Evolutionary conservation across 1,284 basidiomycete species (phyloP), one percentile per base, ranked within the genome.

Genomic region (Meira miltonrushii): DNA sequence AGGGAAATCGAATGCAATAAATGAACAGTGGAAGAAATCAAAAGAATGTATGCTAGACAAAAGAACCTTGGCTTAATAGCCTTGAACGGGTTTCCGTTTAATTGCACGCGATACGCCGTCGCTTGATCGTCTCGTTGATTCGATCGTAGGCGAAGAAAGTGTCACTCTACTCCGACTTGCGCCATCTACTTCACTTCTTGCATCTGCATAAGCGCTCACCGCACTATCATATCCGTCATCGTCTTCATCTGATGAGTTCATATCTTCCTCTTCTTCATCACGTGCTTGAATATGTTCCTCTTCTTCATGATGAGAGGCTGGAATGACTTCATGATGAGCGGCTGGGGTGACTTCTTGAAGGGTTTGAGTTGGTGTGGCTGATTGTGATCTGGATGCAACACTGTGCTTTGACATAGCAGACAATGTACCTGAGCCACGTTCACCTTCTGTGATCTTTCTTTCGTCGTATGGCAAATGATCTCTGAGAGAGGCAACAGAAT

Each of bases 21-120:
- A 33, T 33, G 28, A 33, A 33, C 28, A 33, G 28, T 33, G 28
- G 10, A 21, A 43, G 41, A 10, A 21, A 43, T 15, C 4, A 43
- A 43, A 43, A 21, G 15, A 43, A n/a, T 43, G 41, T 43, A 43
- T 21, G 19, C 41, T n/a, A 43, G 15, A 10, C 11, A n/a, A n/a
- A 40, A n/a, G 39, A 40, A 11, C 39, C 39, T 11, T 40, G 41
- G 41, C 10, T 43, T 10, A 48, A 25, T 48, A 48, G 5, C 25
- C 25, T 23, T 48, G 17, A 25, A 48, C 46, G 17, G 46, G 46
- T 23, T 48, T 48, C 2, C 46, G 46, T 23, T 48, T 48, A 17
- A n/a, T 48, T 5, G 25, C 17, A 5, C 17, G 3, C 8, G 28
- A 33, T 33, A 33, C 28, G 3, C 28, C 28, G 8, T 33, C 28